A percentile compares a stretch with the other conserved stretches of the same genome.
Conservation (phyloP, 2,329 filamentous ascomycete genomes). For the Penicillium sp. region DNA sequence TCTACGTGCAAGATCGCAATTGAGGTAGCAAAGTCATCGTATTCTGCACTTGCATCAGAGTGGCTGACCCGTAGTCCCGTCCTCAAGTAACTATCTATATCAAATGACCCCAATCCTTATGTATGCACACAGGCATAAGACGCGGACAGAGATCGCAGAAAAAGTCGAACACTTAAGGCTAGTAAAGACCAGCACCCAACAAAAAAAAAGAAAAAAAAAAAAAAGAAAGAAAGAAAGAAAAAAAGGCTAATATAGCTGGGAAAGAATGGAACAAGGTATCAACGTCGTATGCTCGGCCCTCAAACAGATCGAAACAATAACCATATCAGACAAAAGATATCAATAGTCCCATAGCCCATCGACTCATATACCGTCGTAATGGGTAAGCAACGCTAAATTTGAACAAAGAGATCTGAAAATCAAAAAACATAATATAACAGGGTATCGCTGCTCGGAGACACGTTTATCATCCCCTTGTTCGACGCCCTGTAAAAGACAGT, state of each 20-base stretch:
- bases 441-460: conserved; percentile 37
- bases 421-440: conserved; percentile 23
- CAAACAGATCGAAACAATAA: conserved; percentile 11
- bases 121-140: conserved; percentile 9
- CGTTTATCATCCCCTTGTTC: conserved; percentile 36
- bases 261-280: conserved; percentile 14
- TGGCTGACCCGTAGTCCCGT: conserved; percentile 6
- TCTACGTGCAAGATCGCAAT: background rate
- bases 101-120: conserved; percentile 6
- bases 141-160: conserved; percentile 10
- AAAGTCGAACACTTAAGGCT: conserved; percentile 12
- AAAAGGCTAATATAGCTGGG: background rate
- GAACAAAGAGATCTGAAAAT: conserved; percentile 6
- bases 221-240: conserved; percentile 8
- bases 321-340: conserved; percentile 10
- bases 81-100: conserved; percentile 10
- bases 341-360: conserved; percentile 12
- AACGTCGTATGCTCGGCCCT: conserved; percentile 17
- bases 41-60: conserved; percentile 11
- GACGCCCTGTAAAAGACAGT: conserved; percentile 23
- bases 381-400: conserved; percentile 19
- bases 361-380: conserved; percentile 21
- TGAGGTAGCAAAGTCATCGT: conserved; percentile 7
- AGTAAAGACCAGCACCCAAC: conserved; percentile 1
- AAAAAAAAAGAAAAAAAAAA: conserved; percentile 12